Base-by-base conservation (phyloP, 306 rosid genomes). In the Parietaria judaica region DNA sequence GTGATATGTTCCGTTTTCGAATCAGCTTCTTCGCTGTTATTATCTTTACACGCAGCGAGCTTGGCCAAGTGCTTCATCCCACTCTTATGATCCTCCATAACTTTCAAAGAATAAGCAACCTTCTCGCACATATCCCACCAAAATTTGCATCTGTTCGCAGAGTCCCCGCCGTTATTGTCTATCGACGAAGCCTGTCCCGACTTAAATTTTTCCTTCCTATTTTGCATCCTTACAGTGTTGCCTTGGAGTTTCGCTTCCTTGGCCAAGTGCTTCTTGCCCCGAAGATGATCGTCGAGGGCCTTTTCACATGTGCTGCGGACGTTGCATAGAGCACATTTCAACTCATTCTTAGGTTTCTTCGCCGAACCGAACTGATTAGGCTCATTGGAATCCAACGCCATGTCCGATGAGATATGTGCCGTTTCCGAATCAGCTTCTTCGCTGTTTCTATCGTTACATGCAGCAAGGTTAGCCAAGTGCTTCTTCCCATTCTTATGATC, bases 221-320 rank as follows among this genome's bases (percentile, higher is more conserved):
- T 43, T 62, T 69, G 10, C 8, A 14, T 36, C n/a, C 36, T 46
- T 47, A 7, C 55, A 16, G 14, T 36, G 11, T 57, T 57, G 37
- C 6, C 15, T 15, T 51, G 51, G 31, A 79, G 62, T 8, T 60
- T 36, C 37, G 65, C 74, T 66, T 70, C 86, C 56, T 61, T 82
- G 59, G 84, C 71, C 76, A 56, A 81, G 81, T 84, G 97, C 80
- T 73, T 90, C 82, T 17, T 87, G 17, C 97, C 90, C 2, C 65
- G 72, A 58, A 84, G 74, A 72, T 90, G 94, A 5, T 61, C 63
- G 11, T 66, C 61, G 15, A 90, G 72, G 12, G 3, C 64, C 14
- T 11, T 70, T 75, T 84, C 73, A 39, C 69, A 44, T 1, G 77
- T 13, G 34, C 75, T 66, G 36, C 66, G 69, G 35, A 86, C 77